Percentiles rank a stretch among this genome's conserved stretches.
These are phyloP conservation scores for Serpula lacrymans DNA, from an alignment of 768 basidiomycete species.

Conservation along the genomic window DNA sequence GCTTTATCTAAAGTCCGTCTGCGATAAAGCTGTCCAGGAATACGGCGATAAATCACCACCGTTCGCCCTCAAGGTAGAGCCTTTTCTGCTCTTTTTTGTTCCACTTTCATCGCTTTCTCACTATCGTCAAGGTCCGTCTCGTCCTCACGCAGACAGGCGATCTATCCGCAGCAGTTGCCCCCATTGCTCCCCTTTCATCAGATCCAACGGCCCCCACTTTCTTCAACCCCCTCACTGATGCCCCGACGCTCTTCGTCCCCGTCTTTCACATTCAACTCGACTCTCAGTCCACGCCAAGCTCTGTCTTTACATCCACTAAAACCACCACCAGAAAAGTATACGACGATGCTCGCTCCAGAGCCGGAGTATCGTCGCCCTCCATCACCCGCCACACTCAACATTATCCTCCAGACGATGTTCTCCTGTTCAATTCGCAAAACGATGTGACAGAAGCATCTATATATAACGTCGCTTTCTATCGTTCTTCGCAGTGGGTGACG, in stretches of 20 bases:
- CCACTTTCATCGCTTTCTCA: background rate
- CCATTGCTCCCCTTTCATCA: conserved; percentile 27
- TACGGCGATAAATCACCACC: conserved; percentile 16
- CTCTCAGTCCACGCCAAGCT: conserved; percentile 46
- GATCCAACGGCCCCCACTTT: conserved; percentile 39
- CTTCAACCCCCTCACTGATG: conserved; percentile 32
- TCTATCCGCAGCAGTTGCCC: conserved; percentile 32
- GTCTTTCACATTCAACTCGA: conserved; percentile 54
- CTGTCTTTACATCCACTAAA: conserved; percentile 64
- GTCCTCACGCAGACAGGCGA: conserved; percentile 38
- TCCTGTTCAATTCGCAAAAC: conserved; percentile 53
- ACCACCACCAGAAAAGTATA: conserved; percentile 64
- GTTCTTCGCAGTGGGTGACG: conserved; percentile 58
- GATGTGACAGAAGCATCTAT: conserved; percentile 65
- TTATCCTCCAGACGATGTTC: conserved; percentile 46
- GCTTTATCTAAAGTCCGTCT: conserved; percentile 37
- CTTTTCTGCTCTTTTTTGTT: background rate
- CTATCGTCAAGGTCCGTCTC: conserved; percentile 47
- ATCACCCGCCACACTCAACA: conserved; percentile 6
- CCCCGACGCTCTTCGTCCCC: conserved; percentile 23
- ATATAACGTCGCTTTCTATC: conserved; percentile 68
- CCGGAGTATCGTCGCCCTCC: conserved; percentile 35
- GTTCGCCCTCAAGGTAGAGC: conserved; percentile 32
- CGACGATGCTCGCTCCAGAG: conserved; percentile 58
- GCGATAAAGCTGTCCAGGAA: conserved; percentile 40